Conservation (phyloP, 2,329 filamentous ascomycete species). For the Curvularia hawaiiensis region DNA sequence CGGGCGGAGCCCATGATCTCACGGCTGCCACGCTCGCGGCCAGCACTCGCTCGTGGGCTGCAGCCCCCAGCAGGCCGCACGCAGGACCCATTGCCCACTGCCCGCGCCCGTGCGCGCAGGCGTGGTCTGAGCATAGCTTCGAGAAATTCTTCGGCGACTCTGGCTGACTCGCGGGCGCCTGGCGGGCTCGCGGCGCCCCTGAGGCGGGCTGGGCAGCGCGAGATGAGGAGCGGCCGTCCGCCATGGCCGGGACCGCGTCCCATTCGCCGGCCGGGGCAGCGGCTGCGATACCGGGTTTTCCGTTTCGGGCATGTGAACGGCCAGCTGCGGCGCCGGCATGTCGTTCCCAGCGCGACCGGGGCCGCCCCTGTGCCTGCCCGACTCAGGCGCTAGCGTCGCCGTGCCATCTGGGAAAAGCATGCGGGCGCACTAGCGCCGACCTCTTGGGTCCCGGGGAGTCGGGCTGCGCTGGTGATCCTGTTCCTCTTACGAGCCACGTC, state of each 20-base stretch:
- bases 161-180: slow-evolving; percentile 40
- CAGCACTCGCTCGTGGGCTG: not conserved
- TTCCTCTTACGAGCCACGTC: slow-evolving; percentile 39
- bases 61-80: too few relatives aligned
- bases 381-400: slow-evolving; percentile 9
- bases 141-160: slow-evolving; percentile 33
- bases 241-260: slow-evolving; percentile 23
- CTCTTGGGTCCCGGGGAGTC: slow-evolving; percentile 17
- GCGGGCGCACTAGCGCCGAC: slow-evolving; percentile 15
- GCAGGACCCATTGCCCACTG: too few relatives aligned
- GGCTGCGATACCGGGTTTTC: slow-evolving; percentile 26
- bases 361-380: slow-evolving; percentile 15
- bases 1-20: too few relatives aligned
- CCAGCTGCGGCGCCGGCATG: slow-evolving; percentile 33
- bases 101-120: not conserved
- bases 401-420: slow-evolving; percentile 11
- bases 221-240: slow-evolving; percentile 13
- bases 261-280: slow-evolving; percentile 43
- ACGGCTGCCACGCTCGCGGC: not conserved
- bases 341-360: slow-evolving; percentile 33
- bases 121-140: slow-evolving; percentile 33
- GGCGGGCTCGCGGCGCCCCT: slow-evolving; percentile 24
- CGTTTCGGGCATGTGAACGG: slow-evolving; percentile 33
- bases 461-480: slow-evolving; percentile 43
- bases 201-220: slow-evolving; percentile 21